Base-by-base conservation (phyloP, 805 yeast genomes). In the Myxozyma melibiosi region DNA sequence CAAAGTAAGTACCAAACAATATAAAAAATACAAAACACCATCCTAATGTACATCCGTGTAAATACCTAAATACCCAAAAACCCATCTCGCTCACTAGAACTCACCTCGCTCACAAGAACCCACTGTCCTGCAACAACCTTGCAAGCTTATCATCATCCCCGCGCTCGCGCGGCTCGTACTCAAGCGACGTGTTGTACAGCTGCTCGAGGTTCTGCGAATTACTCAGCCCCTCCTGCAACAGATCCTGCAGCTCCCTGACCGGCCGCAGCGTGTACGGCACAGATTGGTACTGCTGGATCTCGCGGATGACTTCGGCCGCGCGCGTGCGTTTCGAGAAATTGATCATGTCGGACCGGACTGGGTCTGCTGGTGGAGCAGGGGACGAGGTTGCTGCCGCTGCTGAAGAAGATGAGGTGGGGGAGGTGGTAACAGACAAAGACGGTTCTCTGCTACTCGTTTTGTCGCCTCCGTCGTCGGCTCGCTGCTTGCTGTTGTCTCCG, bases 281-380 rank as follows among this genome's bases (percentile, higher is more conserved):
- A 20, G 59, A 57, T 68, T 88, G 90, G 70, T 84, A 90, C 54
- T 84, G 80, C 65, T 88, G 83, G 41, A 89, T 85, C 44, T 88
- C 94, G 60, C 81, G 78, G 24, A 92, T 81, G 35, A 90, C 88
- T 42, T 82, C 85, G 52, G 83, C 84, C 2, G 91, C 83, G 68
- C 84, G 85, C 22, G 80, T 70, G 54, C 97, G 78, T 70, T 92
- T 92, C 51, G 86, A 81, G 69, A 88, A 89, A 71, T 92, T 92
- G 52, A 90, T 77, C 69, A 88, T 72, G n/a, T 62, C 51, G n/a
- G 48, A 44, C 14, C 31, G 42, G 11, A 16, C 25, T 18, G 31
- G 20, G 16, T 22, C 50, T 3, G 31, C 27, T 4, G 46, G 9
- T 9, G 9, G 11, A 4, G 49, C 22, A 11, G 34, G 16, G 18